These are phyloP conservation scores for Clarireedia homoeocarpa DNA, from an alignment of 2,329 filamentous ascomycete species.

Conservation along the genomic window DNA sequence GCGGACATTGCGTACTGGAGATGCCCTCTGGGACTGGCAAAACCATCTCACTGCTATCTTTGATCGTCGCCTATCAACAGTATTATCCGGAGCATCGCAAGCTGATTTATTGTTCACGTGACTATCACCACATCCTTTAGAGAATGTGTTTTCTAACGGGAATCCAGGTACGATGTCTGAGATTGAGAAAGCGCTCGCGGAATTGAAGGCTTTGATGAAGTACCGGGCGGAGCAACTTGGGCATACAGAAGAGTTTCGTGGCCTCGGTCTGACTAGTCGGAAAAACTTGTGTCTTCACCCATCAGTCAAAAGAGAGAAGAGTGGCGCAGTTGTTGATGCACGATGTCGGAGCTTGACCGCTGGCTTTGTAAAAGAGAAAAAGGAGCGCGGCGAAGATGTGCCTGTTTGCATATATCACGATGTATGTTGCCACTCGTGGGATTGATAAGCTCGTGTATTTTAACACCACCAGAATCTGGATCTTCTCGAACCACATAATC, in stretches of 20 bases:
- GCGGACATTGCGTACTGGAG: constrained; percentile 92
- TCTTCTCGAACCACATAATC: constrained; percentile 85
- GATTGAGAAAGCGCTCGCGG: constrained; percentile 93
- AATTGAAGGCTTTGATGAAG: constrained; percentile 89
- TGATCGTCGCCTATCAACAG: constrained; percentile 95
- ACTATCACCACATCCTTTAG: constrained; percentile 8
- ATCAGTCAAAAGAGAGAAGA: constrained; percentile 93
- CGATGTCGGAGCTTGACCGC: constrained; percentile 91
- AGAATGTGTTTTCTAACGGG: background rate
- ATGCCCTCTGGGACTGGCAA: constrained; percentile 99
- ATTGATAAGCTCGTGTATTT: background rate
- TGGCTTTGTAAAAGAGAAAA: constrained; percentile 96
- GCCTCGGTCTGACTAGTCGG: constrained; percentile 84
- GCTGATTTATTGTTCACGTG: constrained; percentile 95
- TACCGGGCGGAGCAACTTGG: constrained; percentile 88
- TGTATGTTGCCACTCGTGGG: constrained; percentile 36
- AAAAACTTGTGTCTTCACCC: constrained; percentile 97
- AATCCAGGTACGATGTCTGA: constrained; percentile 83
- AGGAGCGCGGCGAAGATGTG: constrained; percentile 87
- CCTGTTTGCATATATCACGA: constrained; percentile 95
- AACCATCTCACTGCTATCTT: constrained; percentile 86
- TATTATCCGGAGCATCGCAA: constrained; percentile 90
- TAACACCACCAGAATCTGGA: constrained; percentile 65
- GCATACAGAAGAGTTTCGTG: constrained; percentile 84
- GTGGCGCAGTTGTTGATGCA: constrained; percentile 88